These are phyloP conservation scores for Acanthamoeba healyi DNA, from an alignment of 208 protist species.

Conservation along the genomic window DNA sequence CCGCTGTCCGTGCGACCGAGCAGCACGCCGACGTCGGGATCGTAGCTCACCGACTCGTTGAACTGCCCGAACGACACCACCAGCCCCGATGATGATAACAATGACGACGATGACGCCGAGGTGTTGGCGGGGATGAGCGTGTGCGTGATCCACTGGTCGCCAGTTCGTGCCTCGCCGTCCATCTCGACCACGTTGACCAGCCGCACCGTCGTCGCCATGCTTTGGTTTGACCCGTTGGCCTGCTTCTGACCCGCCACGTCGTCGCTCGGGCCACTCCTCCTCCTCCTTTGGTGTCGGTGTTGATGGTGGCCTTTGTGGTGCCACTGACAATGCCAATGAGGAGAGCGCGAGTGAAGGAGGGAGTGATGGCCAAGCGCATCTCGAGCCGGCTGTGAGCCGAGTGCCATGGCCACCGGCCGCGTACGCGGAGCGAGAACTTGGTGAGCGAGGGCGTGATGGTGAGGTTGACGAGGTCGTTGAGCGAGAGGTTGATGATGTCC, in stretches of 20 bases:
- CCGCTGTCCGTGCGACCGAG: neutral
- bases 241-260: neutral
- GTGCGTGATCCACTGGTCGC: neutral
- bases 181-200: constrained; percentile 4
- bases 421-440: neutral
- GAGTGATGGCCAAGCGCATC: neutral
- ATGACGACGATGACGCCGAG: neutral
- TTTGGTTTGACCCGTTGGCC: neutral
- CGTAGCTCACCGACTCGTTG: neutral
- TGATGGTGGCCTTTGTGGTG: too few species aligned
- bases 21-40: constrained; percentile 1
- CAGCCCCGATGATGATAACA: constrained; percentile 15
- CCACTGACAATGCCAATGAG: neutral
- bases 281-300: neutral
- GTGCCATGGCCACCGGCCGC: neutral
- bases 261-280: neutral
- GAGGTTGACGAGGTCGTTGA: neutral
- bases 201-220: neutral
- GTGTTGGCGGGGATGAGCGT: too few species aligned
- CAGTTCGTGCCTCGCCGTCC: neutral
- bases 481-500: neutral
- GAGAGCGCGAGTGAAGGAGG: neutral
- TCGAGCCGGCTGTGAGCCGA: neutral
- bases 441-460: neutral
- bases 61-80: constrained; percentile 29